These are phyloP conservation scores for Sisymbrium irio DNA, from an alignment of 345 rosid species.

Conservation along the genomic window DNA sequence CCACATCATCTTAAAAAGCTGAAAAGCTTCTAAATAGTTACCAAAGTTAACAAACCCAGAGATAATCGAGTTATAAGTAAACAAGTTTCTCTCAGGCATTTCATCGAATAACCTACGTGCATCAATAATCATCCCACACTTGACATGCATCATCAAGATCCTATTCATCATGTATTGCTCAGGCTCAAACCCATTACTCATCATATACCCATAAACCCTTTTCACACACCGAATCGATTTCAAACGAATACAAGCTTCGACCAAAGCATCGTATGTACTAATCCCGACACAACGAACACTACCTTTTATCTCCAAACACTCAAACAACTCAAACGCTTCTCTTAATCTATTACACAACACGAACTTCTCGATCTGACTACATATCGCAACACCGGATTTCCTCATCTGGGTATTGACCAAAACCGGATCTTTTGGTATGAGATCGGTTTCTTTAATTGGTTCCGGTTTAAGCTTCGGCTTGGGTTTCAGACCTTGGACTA, in stretches of 20 bases:
- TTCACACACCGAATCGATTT: slow-evolving; percentile 64
- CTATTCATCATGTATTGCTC: slow-evolving; percentile 68
- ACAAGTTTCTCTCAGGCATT: slow-evolving; percentile 69
- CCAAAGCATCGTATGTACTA: slow-evolving; percentile 70
- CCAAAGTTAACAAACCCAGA: slow-evolving; percentile 61
- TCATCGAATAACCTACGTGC: slow-evolving; percentile 70
- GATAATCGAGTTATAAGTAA: slow-evolving; percentile 62
- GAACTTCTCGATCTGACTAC: slow-evolving; percentile 77
- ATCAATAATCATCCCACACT: slow-evolving; percentile 68
- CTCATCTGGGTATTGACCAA: slow-evolving; percentile 33
- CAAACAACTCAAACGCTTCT: slow-evolving; percentile 87
- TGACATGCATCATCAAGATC: slow-evolving; percentile 64
- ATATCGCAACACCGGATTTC: slow-evolving; percentile 47
- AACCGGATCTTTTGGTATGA: slow-evolving; percentile 11
- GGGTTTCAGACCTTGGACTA: slow-evolving; percentile 52
- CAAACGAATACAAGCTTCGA: slow-evolving; percentile 73
- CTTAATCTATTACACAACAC: slow-evolving; percentile 49
- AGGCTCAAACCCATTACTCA: slow-evolving; percentile 47
- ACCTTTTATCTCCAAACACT: slow-evolving; percentile 60
- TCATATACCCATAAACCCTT: slow-evolving; percentile 61
- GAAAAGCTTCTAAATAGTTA: slow-evolving; percentile 58
- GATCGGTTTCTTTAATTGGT: slow-evolving; percentile 30
- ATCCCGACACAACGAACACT: slow-evolving; percentile 44
- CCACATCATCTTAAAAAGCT: slow-evolving; percentile 68
- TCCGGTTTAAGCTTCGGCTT: slow-evolving; percentile 53